Evolutionary conservation across 2,329 filamentous ascomycete genomes (phyloP).

Genomic region (Aspergillus sp.): DNA sequence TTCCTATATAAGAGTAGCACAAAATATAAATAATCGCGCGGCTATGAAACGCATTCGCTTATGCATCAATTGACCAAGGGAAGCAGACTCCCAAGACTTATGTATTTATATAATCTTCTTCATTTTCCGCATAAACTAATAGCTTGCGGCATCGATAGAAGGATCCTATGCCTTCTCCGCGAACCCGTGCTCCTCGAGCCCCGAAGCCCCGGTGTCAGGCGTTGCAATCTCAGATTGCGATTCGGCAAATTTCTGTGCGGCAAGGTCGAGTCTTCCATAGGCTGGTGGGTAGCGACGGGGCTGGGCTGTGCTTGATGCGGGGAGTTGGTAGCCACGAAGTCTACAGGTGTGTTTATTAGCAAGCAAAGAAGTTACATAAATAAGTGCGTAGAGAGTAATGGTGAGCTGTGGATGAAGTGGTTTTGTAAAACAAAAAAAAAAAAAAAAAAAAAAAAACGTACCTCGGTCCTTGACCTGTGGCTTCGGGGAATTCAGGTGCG

Average conservation of each 20-base stretch:
- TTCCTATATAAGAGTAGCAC: not conserved
- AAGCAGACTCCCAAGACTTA: not conserved
- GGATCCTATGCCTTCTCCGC: conserved; percentile 42
- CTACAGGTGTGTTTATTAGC: conserved; percentile 29
- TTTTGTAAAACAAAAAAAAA: not conserved
- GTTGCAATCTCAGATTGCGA: conserved; percentile 52
- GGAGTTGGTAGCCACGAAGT: conserved; percentile 79
- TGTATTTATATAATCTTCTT: too few relatives aligned
- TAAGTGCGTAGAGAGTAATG: not conserved
- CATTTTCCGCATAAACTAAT: too few relatives aligned
- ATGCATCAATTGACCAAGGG: not conserved
- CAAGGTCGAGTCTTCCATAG: conserved; percentile 61
- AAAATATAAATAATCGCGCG: not conserved
- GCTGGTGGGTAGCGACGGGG: conserved; percentile 65
- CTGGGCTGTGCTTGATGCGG: conserved; percentile 63
- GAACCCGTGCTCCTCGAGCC: conserved; percentile 58
- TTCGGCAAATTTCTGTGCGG: conserved; percentile 48
- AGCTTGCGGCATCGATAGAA: not conserved
- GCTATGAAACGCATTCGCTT: not conserved
- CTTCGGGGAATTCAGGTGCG: conserved; percentile 67
- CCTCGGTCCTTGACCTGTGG: conserved; percentile 75
- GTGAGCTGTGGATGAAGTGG: not conserved
- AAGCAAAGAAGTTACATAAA: not conserved
- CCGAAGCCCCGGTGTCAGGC: conserved; percentile 51
- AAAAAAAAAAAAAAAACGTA: conserved; percentile 28